A percentile compares a stretch with the other conserved stretches of the same genome.
Evolutionary conservation across 371 early-diverging fungal species (phyloP).

Genomic region (Mucor irregularis): DNA sequence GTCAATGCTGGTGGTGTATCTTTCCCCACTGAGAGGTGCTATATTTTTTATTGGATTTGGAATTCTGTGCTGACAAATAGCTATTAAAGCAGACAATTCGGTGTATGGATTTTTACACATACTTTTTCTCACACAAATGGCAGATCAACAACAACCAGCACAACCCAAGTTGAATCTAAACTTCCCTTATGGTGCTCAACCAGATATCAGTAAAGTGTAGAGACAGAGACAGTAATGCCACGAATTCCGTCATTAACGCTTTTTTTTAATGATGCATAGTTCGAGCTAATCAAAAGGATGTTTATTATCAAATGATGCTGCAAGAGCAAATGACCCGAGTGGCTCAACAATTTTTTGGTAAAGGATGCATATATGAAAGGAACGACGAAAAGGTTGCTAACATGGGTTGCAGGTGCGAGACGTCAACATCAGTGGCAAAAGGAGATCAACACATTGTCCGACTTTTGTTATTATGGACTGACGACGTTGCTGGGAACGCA

Average conservation of each 20-base stretch:
- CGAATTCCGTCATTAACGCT: neutral
- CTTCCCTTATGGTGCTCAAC: slow-evolving; percentile 78
- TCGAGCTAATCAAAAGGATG: slow-evolving; percentile 88
- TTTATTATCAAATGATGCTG: slow-evolving; percentile 69
- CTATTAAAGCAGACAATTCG: no score
- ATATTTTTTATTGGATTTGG: no score
- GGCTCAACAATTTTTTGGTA: slow-evolving; percentile 66
- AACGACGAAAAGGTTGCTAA: neutral
- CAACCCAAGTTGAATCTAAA: slow-evolving; percentile 20
- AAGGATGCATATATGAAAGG: neutral
- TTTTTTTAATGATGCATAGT: slow-evolving; percentile 54
- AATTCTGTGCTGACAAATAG: no score
- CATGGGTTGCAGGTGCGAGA: slow-evolving; percentile 61
- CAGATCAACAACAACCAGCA: slow-evolving; percentile 8
- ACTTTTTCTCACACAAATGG: neutral
- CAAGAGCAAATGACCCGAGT: slow-evolving; percentile 65
- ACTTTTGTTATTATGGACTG: slow-evolving; percentile 69
- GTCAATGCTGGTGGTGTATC: no score
- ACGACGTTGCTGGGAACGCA: slow-evolving; percentile 79
- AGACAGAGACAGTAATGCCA: neutral
- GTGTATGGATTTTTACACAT: no score
- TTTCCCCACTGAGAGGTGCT: no score
- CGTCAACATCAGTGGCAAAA: slow-evolving; percentile 67
- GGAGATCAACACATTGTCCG: slow-evolving; percentile 62
- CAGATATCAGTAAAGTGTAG: slow-evolving; percentile 68